Evolutionary conservation across 306 rosid species (phyloP).

Genomic region (Fragaria iinumae): DNA sequence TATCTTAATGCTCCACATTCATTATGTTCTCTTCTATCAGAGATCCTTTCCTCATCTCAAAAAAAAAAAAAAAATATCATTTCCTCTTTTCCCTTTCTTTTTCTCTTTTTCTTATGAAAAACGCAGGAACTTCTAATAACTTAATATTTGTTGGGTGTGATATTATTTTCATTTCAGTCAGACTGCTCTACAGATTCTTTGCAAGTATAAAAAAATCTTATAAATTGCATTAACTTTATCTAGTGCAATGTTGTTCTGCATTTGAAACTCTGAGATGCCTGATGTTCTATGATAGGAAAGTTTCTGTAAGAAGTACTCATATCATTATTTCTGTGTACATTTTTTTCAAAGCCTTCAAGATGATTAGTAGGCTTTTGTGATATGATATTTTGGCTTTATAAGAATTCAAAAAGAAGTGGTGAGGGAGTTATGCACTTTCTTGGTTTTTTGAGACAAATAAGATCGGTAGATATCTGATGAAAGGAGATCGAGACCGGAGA

Average conservation of each 20-base stretch:
- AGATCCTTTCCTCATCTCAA: not conserved
- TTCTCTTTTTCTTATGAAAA: not conserved
- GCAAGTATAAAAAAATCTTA: not conserved
- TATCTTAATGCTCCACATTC: not conserved
- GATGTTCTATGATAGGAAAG: conserved; percentile 2
- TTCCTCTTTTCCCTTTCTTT: not conserved
- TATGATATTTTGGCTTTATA: too few species aligned
- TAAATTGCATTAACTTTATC: not conserved
- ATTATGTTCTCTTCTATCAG: too few species aligned
- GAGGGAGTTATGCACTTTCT: not conserved
- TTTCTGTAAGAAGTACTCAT: not conserved
- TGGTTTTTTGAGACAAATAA: not conserved
- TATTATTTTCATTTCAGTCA: not conserved
- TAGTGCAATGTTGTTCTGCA: not conserved
- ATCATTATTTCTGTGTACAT: not conserved
- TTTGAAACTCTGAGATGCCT: not conserved
- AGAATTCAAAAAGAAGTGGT: not conserved
- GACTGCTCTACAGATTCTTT: not conserved
- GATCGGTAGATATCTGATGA: not conserved
- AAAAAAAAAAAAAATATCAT: not conserved
- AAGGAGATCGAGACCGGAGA: not conserved
- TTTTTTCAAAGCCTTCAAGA: not conserved
- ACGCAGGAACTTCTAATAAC: not conserved
- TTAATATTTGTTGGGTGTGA: not conserved
- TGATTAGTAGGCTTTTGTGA: not conserved